Conservation (phyloP, 192 early-diverging fungal genomes). For the Lunasporangiospora selenospora region DNA sequence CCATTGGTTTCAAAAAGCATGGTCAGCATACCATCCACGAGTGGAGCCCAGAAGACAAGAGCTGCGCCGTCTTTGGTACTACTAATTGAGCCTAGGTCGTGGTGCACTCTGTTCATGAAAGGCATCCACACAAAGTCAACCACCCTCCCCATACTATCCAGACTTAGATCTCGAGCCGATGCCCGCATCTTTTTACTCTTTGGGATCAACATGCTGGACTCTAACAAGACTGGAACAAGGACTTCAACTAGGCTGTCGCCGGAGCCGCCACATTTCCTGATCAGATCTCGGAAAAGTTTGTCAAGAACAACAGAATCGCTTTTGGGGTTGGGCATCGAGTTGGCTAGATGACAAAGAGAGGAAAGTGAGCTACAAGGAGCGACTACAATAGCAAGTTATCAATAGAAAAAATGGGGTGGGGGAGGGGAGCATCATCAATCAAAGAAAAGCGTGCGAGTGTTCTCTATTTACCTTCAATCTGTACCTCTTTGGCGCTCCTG, state of each 20-base stretch:
- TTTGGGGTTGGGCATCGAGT: slow-evolving; percentile 23
- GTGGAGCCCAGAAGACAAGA: slow-evolving; percentile 29
- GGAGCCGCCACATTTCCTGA: slow-evolving; percentile 37
- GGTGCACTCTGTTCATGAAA: slow-evolving; percentile 20
- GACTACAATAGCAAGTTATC: too few species aligned
- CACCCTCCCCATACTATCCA: slow-evolving; percentile 21
- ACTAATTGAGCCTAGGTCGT: slow-evolving; percentile 2
- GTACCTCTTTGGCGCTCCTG: slow-evolving; percentile 19
- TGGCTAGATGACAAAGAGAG: slow-evolving; percentile 10
- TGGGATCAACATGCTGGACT: slow-evolving; percentile 38
- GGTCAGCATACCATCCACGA: slow-evolving; percentile 29
- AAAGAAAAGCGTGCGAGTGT: too few species aligned
- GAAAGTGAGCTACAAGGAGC: too few species aligned
- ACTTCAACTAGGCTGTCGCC: slow-evolving; percentile 22
- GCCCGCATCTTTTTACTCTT: slow-evolving; percentile 27
- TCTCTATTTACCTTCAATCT: slow-evolving; percentile 31
- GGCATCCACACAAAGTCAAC: slow-evolving; percentile 44
- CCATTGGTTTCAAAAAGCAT: slow-evolving; percentile 35
- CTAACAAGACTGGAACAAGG: slow-evolving; percentile 26
- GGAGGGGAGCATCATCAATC: too few species aligned
- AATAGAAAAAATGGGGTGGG: too few species aligned
- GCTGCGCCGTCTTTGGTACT: slow-evolving; percentile 25
- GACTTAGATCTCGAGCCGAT: slow-evolving; percentile 19
- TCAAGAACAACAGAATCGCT: slow-evolving; percentile 4
- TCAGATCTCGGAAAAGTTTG: slow-evolving; percentile 26